These are phyloP conservation scores for Picochlorum sp. DNA, from an alignment of 139 green algal genomes.

Conservation along the genomic window DNA sequence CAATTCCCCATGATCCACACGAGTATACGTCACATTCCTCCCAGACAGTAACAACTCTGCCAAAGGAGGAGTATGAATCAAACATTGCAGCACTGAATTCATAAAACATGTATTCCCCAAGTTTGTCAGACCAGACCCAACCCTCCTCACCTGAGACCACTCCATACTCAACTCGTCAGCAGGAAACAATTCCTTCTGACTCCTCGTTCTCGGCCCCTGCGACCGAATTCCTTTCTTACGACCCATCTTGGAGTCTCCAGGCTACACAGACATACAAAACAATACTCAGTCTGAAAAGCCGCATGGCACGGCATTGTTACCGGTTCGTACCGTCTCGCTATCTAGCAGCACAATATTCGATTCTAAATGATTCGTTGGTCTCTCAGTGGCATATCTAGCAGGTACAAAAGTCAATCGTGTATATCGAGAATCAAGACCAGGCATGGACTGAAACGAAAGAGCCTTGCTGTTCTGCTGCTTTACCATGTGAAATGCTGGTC, in stretches of 20 bases:
- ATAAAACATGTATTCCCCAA: constrained; percentile 98
- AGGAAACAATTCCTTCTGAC: background rate
- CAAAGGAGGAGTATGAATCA: constrained; percentile 83
- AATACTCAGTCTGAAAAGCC: background rate
- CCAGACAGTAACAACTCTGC: constrained; percentile 60
- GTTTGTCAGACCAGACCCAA: constrained; percentile 77
- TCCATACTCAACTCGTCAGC: background rate
- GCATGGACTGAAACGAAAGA: background rate
- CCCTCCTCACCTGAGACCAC: background rate
- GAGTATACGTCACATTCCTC: constrained; percentile 4
- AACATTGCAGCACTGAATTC: constrained; percentile 91
- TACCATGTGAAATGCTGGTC: no score
- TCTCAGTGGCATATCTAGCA: background rate
- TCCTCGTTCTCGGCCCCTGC: background rate
- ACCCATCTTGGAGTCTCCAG: no score
- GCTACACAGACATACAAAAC: no score
- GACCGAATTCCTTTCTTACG: background rate
- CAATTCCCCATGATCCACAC: constrained; percentile 9
- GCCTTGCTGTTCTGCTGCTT: no score
- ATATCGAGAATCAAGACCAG: background rate
- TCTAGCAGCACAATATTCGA: background rate
- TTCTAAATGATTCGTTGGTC: background rate
- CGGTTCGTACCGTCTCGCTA: background rate
- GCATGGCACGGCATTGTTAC: background rate
- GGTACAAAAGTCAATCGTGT: background rate